Base-by-base conservation (phyloP, 345 rosid species). In the Syzygium oleosum region DNA sequence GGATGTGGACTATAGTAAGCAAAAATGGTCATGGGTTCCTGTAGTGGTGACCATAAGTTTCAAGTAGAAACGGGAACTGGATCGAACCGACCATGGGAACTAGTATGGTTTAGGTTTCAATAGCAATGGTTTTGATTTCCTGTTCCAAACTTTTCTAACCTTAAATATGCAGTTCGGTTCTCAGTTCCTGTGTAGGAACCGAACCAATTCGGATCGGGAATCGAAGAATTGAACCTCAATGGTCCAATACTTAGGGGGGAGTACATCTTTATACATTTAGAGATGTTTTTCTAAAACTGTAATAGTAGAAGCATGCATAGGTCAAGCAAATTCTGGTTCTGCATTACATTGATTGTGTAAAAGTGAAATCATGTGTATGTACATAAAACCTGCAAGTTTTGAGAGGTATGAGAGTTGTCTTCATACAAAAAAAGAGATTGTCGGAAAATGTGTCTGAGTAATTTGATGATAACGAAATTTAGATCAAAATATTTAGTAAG, bases 151-250 rank as follows among this genome's bases (percentile, higher is more conserved):
- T 12, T 27, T n/a, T n/a, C 15, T 3, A 14, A 13, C 27, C 5
- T n/a, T n/a, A 61, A 13, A 3, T 3, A 0, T n/a, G 7, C 3
- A 3, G 15, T 59, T 59, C 73, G 3, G 17, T 4, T n/a, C 14
- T 1, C 9, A 15, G 2, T 61, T n/a, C 29, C 5, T 9, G 3
- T 61, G 4, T 0, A 13, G 10, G 19, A 61, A 31, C 38, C 0
- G 4, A 6, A 61, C 13, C 2, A 9, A 31, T n/a, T 5, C 3
- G 34, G 7, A 61, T 7, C 0, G 19, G 7, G 38, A n/a, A 61
- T 4, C 0, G 1, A 9, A 61, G 73, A 61, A 61, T 34, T 9
- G 15, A 61, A 61, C 34, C 34, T n/a, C 14, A 61, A 61, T 4
- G 31, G 19, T 61, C 2, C 3, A n/a, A 16, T 29, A n/a, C 73